Percentiles rank a stretch among this genome's conserved stretches.
Conservation (phyloP, 129 eudicot genomes). For the Chrysanthemum lavandulifolium region DNA sequence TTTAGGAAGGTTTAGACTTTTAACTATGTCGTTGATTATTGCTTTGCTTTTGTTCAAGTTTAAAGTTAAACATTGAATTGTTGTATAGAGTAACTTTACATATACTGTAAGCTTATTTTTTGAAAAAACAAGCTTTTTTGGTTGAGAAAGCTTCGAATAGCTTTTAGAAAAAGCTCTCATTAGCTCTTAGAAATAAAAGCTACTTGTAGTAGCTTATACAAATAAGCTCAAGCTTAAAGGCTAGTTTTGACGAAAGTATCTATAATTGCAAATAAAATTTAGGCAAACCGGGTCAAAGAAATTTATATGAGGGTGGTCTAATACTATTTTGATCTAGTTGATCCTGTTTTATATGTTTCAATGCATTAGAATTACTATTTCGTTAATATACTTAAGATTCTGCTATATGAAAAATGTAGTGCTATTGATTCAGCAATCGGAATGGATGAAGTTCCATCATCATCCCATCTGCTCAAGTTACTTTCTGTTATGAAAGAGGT, state of each 20-base stretch:
- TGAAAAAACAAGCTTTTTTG: too few relatives aligned
- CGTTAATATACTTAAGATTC: conserved; percentile 6
- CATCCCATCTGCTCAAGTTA: conserved; percentile 25
- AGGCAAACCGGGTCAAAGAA: too few relatives aligned
- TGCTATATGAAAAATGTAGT: conserved; percentile 27
- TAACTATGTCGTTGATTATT: background rate
- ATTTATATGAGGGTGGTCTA: background rate
- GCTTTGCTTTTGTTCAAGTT: background rate
- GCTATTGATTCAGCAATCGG: conserved; percentile 40
- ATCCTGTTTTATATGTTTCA: too few relatives aligned
- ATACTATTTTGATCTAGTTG: background rate
- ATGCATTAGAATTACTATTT: background rate
- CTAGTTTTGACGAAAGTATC: too few relatives aligned
- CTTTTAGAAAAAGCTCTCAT: too few relatives aligned
- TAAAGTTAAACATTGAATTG: background rate
- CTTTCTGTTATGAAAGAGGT: conserved; percentile 31
- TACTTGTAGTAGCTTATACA: too few relatives aligned
- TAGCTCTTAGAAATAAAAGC: too few relatives aligned
- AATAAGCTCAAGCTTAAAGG: too few relatives aligned
- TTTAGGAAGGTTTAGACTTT: conserved; percentile 22
- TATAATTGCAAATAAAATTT: too few relatives aligned
- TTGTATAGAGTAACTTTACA: background rate
- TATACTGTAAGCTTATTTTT: background rate
- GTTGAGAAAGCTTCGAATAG: too few relatives aligned
- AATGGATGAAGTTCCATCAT: conserved; percentile 39